phyloP scores from a whole-genome alignment of 345 rosid genomes.

The Salix purpurea region DNA sequence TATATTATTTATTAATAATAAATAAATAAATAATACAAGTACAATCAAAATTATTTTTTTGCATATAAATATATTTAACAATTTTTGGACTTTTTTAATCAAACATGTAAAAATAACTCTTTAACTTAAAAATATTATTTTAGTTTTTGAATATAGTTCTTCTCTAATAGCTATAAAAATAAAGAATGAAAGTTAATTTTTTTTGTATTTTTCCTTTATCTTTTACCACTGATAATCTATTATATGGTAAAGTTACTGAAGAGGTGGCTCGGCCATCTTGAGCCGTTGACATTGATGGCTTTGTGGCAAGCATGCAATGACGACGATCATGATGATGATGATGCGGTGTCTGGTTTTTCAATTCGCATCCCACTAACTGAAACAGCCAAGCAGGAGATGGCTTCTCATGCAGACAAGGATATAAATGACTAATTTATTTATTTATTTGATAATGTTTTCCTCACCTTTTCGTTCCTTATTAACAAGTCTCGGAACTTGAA shows the following conservation, averaged over 20 bases:
- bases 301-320: not conserved
- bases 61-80: no score
- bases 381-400: not conserved
- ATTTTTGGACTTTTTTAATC: no score
- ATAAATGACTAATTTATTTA: not conserved
- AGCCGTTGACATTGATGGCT: not conserved
- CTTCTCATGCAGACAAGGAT: not conserved
- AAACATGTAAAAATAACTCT: no score
- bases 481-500: not conserved
- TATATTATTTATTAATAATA: no score
- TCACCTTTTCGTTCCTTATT: not conserved
- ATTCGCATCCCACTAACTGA: not conserved
- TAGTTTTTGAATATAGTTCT: no score
- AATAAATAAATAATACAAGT: no score
- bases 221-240: no score
- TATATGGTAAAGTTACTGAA: not conserved
- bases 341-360: not conserved
- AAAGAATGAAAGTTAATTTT: no score
- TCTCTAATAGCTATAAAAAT: no score
- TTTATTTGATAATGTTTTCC: not conserved
- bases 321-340: not conserved
- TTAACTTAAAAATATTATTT: no score
- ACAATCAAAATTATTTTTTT: no score
- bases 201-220: no score
- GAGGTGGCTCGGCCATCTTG: not conserved